Base-by-base conservation (phyloP, 306 rosid species). In the Urtica urens region DNA sequence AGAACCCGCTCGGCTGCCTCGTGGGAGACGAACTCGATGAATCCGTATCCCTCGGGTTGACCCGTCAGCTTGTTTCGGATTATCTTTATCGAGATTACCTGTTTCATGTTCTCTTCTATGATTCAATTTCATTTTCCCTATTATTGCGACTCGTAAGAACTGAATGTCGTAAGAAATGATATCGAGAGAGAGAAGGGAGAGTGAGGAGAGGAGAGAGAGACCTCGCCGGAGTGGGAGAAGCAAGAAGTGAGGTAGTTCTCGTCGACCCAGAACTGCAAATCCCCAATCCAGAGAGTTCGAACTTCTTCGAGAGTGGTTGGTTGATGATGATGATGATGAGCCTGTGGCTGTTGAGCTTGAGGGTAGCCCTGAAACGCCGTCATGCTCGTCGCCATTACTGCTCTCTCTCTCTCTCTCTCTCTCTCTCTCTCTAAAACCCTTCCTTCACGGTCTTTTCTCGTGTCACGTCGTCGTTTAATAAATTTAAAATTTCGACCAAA, bases 201-300 rank as follows among this genome's bases (percentile, higher is more conserved):
- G n/a, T n/a, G n/a, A n/a, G n/a, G n/a, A n/a, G n/a, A n/a, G n/a
- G 43, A 53, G 50, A 15, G 52, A 61, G 64, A 17, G 30, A 80
- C 94, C 64, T 82, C 92, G 72, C 94, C 92, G 12, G 92, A 66
- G 72, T 87, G 96, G 53, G 96, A 72, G 31, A 82, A 87, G 65
- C 94, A 82, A 42, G 62, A 66, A 28, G 30, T 71, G 22, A 87
- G 92, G 53, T 87, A 87, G 35, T 65, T 63, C 41, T 87, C 94
- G 41, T 87, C 96, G 47, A 82, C 84, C 96, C 94, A 87, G 53
- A 79, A 87, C 73, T 87, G 96, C 38, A 87, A 71, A 72, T 87
- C 92, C 10, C 96, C 96, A 45, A 87, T 87, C 94, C 92, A 87
- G 0, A 87, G 94, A 8, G 96, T 86, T 70, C 90, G 63, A 12